Base-by-base conservation (phyloP, 257 asterid species). In the Ilex asprella region DNA sequence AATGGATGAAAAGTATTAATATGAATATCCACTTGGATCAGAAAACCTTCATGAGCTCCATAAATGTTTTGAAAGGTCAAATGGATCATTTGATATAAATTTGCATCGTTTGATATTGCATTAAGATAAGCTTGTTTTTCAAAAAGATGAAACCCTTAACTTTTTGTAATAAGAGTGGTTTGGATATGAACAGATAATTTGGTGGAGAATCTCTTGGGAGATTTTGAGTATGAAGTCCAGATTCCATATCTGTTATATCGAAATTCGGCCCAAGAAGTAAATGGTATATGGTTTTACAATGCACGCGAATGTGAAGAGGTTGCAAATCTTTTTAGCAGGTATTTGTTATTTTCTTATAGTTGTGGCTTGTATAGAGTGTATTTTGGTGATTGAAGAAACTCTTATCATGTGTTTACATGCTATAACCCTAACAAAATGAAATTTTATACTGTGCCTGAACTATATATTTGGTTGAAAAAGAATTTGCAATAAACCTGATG, bases 221-320 rank as follows among this genome's bases (percentile, higher is more conserved):
- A 86, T 78, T 88, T 91, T 77, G 95, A 80, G 78, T 81, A 72
- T 67, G 98, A 91, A 76, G 76, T 91, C 73, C 95, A 91, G 71
- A 76, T 80, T 67, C 96, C 98, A 55, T 88, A 88, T 84, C 66
- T 91, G 61, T 67, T 91, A 64, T 86, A 91, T 70, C 81, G 87
- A 66, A 91, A 88, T 71, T 87, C 95, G 39, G 74, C 87, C 53
- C 88, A 83, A 71, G 98, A 88, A 78, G 92, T 88, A 54, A 91
- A 88, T 67, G 96, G 98, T 56, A 86, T 91, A 86, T 91, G 98
- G 98, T 91, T 91, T 74, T 91, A 88, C 60, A 77, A 86, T 71
- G 67, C 84, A 14, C 89, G 81, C 46, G 98, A 88, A 66, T 86
- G 96, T 67, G 94, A 84, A 67, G 94, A 84, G 63, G 85, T 91